Conservation (phyloP, 148 eudicot genomes). For the Rhododendron mucronatum region DNA sequence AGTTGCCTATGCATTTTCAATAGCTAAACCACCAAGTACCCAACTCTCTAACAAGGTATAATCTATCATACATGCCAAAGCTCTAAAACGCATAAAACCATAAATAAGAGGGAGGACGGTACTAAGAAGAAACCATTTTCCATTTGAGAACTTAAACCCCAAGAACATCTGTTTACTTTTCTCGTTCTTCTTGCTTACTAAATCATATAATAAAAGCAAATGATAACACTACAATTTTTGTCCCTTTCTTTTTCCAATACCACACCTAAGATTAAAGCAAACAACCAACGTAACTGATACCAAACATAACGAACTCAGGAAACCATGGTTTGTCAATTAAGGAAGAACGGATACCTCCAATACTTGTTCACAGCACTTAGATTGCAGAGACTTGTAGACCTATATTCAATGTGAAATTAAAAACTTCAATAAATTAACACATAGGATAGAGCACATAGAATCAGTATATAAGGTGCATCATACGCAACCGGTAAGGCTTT, state of each 20-base stretch:
- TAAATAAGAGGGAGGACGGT: neutral
- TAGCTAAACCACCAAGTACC: neutral
- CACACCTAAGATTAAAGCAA: neutral
- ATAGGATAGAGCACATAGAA: neutral
- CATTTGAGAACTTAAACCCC: neutral
- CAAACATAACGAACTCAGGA: neutral
- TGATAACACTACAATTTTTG: neutral
- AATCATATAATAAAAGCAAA: neutral
- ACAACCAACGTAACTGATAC: neutral
- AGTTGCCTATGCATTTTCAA: neutral
- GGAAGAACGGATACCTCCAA: conserved; percentile 52
- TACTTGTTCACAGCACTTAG: conserved; percentile 64
- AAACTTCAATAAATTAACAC: neutral
- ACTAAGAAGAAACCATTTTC: neutral
- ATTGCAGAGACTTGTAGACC: conserved; percentile 76
- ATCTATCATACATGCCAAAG: neutral
- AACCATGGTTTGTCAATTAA: neutral
- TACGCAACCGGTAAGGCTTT: neutral
- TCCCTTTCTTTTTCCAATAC: neutral
- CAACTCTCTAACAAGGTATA: neutral
- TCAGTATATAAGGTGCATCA: neutral
- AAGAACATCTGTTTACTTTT: neutral
- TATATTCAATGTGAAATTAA: conserved; percentile 13
- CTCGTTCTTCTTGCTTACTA: neutral
- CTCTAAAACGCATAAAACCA: neutral